Conservation (phyloP, 2,329 filamentous ascomycete genomes). For the Colletotrichum theobromicola region DNA sequence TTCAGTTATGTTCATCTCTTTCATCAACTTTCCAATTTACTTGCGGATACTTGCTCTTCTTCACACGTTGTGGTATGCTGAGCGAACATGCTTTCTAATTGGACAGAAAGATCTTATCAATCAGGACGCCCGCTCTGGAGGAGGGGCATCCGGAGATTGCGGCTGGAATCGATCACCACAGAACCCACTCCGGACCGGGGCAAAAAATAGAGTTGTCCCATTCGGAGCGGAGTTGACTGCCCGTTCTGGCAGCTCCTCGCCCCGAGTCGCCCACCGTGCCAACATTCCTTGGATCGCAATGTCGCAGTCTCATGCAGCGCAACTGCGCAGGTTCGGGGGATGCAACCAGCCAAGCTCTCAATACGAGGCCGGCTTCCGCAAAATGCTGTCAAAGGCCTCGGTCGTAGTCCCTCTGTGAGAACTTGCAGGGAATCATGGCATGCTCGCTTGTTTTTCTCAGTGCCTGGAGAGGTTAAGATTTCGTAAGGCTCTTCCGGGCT, state of each 20-base stretch:
- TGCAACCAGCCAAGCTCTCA: not conserved
- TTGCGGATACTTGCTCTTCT: not conserved
- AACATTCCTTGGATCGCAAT: not conserved
- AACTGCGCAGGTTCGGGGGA: not conserved
- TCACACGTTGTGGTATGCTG: not conserved
- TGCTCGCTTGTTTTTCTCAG: no score
- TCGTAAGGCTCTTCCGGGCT: not conserved
- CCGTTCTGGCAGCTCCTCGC: not conserved
- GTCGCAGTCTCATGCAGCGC: not conserved
- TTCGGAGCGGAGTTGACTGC: not conserved
- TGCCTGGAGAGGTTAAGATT: not conserved
- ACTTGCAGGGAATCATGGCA: not conserved
- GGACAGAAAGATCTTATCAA: not conserved
- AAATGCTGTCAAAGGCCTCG: not conserved
- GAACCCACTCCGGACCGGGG: not conserved
- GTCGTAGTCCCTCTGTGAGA: not conserved
- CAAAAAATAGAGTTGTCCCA: not conserved
- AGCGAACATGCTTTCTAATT: rapidly evolving
- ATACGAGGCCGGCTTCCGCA: not conserved
- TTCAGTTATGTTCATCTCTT: not conserved
- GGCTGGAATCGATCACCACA: not conserved
- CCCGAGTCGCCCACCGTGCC: not conserved
- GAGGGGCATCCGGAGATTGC: not conserved
- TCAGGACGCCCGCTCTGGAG: not conserved
- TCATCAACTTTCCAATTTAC: not conserved